Evolutionary conservation across 805 yeast species (phyloP), one percentile per base, ranked within the genome.

Genomic region (Myxozyma neglecta): DNA sequence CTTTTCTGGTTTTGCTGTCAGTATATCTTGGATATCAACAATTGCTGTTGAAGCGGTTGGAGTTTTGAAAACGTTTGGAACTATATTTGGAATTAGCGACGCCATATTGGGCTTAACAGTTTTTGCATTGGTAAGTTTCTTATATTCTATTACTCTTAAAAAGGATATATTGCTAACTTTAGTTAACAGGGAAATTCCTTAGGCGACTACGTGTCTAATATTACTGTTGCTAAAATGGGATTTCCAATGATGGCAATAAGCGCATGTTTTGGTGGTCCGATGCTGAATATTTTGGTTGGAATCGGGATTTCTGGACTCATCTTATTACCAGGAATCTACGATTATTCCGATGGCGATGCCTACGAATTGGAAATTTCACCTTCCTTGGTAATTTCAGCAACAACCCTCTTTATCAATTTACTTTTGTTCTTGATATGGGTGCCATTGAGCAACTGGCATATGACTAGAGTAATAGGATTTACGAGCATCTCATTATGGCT

Each of bases 261-360:
- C 35, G 97, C 97, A 0, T 92, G 98, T 70, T 88, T 92, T 72
- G 98, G 97, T 0, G 90, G 97, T 0, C 98, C 98, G 0, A 75
- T 93, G 60, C 73, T 94, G 46, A 87, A 91, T 56, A 77, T 88
- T 47, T 76, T 94, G 10, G 78, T 92, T 44, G 96, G 97, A 0
- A 76, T 93, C 62, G 97, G 97, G 0, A 70, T 87, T 5, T 87
- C 89, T 67, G 91, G 93, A 0, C 63, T 89, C 39, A 61, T 85
- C 0, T 74, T 81, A 7, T 74, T 78, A 46, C 61, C 70, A 1
- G 29, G 66, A 10, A 56, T 56, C 1, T 34, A 59, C 13, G 61
- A 57, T 13, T 54, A 53, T 16, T 37, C 57, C 10, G 62, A 45
- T 29, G 69, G 68, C 7, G 64, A 60, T 11, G 56, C 53, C 14